phyloP scores from a whole-genome alignment of 2,329 filamentous ascomycete species.

The Alternaria triticina region DNA sequence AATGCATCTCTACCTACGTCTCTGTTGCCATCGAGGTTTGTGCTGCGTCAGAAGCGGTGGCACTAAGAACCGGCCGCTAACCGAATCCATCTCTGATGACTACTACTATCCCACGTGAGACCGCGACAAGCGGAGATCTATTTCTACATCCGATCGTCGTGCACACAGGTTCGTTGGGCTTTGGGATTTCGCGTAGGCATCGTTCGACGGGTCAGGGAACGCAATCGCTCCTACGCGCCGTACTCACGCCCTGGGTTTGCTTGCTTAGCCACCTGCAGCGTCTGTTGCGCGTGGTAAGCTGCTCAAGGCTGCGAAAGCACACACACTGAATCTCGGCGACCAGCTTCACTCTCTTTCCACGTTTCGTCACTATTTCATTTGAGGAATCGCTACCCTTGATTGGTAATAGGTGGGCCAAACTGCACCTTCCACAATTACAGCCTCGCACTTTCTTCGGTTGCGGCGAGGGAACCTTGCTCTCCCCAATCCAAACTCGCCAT shows the following conservation, averaged over 20 bases:
- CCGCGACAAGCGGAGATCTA: slow-evolving; percentile 11
- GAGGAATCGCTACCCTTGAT: not conserved
- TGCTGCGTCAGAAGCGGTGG: not conserved
- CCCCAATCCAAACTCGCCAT: slow-evolving; percentile 9
- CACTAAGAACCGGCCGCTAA: not conserved
- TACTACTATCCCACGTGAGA: slow-evolving; percentile 8
- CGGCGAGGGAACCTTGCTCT: not conserved
- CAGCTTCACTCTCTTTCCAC: not conserved
- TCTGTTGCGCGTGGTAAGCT: not conserved
- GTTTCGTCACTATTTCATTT: not conserved
- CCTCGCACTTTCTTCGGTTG: slow-evolving; percentile 6
- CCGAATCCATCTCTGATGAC: not conserved
- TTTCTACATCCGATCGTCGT: slow-evolving; percentile 3
- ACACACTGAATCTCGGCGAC: not conserved
- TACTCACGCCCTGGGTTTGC: not conserved
- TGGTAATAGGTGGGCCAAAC: not conserved
- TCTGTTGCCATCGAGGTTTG: not conserved
- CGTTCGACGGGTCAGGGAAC: not conserved
- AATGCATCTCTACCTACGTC: too few relatives aligned
- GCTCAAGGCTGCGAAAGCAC: not conserved
- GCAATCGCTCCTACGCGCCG: not conserved
- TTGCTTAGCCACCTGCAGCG: not conserved
- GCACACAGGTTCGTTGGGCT: not conserved
- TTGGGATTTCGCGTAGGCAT: not conserved
- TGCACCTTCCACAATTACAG: slow-evolving; percentile 16